Evolutionary conservation across 192 early-diverging fungal genomes (phyloP).

Genomic region (Entomortierella lignicola): DNA sequence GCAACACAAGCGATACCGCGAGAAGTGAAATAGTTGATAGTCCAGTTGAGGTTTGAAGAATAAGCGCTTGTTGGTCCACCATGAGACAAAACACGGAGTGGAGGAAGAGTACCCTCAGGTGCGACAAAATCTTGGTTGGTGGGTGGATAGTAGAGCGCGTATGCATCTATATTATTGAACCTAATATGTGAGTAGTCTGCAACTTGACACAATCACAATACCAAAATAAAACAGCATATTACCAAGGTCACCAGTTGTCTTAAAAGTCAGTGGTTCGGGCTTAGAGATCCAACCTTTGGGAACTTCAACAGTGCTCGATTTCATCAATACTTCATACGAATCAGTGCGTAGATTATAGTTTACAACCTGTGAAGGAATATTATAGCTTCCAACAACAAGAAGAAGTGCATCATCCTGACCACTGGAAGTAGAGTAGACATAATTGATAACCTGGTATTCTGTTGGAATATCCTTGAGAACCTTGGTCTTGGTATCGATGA

Average conservation of each 20-base stretch:
- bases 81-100: conserved; percentile 76
- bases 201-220: too few species aligned
- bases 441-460: conserved; percentile 35
- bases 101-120: conserved; percentile 66
- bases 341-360: conserved; percentile 48
- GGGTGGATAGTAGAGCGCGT: conserved; percentile 72
- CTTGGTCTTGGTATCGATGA: conserved; percentile 38
- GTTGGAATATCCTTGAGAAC: conserved; percentile 39
- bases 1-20: conserved; percentile 80
- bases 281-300: conserved; percentile 68
- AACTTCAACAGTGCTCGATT: conserved; percentile 38
- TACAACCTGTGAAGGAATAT: conserved; percentile 26
- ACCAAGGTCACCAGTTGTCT: conserved; percentile 60
- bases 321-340: conserved; percentile 33
- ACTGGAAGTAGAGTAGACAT: conserved; percentile 14
- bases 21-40: conserved; percentile 80
- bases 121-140: conserved; percentile 67
- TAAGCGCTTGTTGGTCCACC: conserved; percentile 75
- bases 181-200: too few species aligned
- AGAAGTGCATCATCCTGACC: conserved; percentile 39
- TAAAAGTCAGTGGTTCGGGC: conserved; percentile 69
- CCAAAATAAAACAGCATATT: background rate
- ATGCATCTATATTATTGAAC: conserved; percentile 41
- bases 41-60: conserved; percentile 53
- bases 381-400: conserved; percentile 39